Evolutionary conservation across 257 asterid species (phyloP), one percentile per base, ranked within the genome.

Genomic region (Solanum ahanhuiri): DNA sequence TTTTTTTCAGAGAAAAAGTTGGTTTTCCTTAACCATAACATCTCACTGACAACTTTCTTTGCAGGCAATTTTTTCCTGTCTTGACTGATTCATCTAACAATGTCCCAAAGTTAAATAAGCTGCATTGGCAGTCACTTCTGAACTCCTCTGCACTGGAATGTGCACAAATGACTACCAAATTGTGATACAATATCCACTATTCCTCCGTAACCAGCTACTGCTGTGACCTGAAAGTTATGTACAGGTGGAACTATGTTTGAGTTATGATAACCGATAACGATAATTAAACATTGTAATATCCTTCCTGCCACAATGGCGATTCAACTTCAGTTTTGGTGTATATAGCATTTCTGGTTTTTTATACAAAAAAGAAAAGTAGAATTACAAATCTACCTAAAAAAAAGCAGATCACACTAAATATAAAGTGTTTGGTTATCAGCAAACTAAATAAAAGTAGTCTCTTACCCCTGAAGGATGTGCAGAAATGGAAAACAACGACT

Each of bases 171-270:
- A 90, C 99, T 96, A 83, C 99, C 98, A 34, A 92, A 96, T 88
- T 91, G 96, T n/a, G 99, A 94, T 89, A 96, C 92, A 79, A 96
- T 77, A 91, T 96, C 98, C n/a, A 96, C 99, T 71, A 93, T 88
- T n/a, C 90, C 98, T 89, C 99, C 98, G 85, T 93, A 94, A 69
- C 99, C 99, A 89, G 97, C 92, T 82, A 94, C 98, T 35, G 96
- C 95, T 25, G 92, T 85, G 30, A 93, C 95, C 99, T 96, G 93
- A 86, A 69, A 87, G 22, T n/a, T 45, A 82, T n/a, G 31, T 67
- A 83, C 83, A 81, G 33, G 43, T 30, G 69, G 25, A 48, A 30
- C 43, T 51, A 12, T 81, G 66, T 25, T 45, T 45, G 63, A 79
- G 66, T 45, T 79, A 2, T 45, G 84, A 79, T 48, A 45, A 79